These are phyloP conservation scores for Kockovaella imperatae DNA, from an alignment of 768 basidiomycete species.

Conservation along the genomic window DNA sequence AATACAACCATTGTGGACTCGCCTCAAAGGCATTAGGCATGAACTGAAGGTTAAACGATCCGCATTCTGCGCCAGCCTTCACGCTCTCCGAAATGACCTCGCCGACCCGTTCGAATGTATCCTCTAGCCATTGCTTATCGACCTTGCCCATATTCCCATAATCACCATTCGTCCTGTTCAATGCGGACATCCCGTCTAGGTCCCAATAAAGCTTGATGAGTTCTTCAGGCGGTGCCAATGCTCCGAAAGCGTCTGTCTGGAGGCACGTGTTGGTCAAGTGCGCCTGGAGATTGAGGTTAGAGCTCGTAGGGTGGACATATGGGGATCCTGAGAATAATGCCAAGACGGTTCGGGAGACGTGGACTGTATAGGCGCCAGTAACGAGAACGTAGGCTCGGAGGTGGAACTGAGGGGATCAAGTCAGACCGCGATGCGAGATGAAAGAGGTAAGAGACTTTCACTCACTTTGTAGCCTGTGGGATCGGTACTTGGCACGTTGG, in stretches of 20 bases:
- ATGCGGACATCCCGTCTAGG: slow-evolving; percentile 51
- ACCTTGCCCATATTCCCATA: slow-evolving; percentile 27
- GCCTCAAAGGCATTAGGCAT: slow-evolving; percentile 83
- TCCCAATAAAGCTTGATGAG: slow-evolving; percentile 71
- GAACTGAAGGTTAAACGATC: slow-evolving; percentile 56
- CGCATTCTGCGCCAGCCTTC: slow-evolving; percentile 68
- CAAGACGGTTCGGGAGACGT: slow-evolving; percentile 71
- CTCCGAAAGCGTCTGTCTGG: slow-evolving; percentile 53
- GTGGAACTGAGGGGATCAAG: slow-evolving; percentile 66
- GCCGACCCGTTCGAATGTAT: slow-evolving; percentile 58
- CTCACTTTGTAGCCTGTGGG: slow-evolving; percentile 40
- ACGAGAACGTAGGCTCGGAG: slow-evolving; percentile 66
- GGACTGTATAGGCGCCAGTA: slow-evolving; percentile 66
- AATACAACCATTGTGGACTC: slow-evolving; percentile 6
- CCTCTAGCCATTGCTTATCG: slow-evolving; percentile 47
- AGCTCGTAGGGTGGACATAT: slow-evolving; percentile 52
- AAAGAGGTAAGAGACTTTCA: neutral
- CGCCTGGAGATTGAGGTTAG: slow-evolving; percentile 53
- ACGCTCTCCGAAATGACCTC: slow-evolving; percentile 70
- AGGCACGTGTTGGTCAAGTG: slow-evolving; percentile 92
- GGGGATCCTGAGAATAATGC: slow-evolving; percentile 77
- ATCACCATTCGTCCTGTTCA: slow-evolving; percentile 8
- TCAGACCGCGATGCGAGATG: slow-evolving; percentile 4
- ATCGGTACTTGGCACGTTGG: slow-evolving; percentile 22
- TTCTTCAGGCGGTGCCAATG: slow-evolving; percentile 50